phyloP scores from a whole-genome alignment of 2,329 filamentous ascomycete genomes.

The Dothidotthia symphoricarpi region DNA sequence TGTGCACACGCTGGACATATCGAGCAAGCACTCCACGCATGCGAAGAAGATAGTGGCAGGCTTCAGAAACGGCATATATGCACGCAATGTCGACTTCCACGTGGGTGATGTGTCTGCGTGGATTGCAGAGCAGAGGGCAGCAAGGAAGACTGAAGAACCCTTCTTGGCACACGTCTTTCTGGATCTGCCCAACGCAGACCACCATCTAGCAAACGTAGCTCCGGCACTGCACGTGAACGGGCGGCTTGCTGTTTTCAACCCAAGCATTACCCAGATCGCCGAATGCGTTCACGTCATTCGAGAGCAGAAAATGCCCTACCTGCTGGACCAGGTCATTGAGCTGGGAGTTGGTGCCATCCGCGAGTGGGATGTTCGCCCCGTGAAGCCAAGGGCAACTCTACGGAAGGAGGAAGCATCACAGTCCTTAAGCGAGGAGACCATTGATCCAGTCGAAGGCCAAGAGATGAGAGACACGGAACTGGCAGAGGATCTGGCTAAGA shows the following conservation, averaged over 20 bases:
- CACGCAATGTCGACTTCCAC: slow-evolving; percentile 70
- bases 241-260: slow-evolving; percentile 68
- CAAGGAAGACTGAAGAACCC: slow-evolving; percentile 43
- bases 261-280: slow-evolving; percentile 74
- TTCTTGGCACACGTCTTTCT: slow-evolving; percentile 72
- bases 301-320: slow-evolving; percentile 55
- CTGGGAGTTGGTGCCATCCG: slow-evolving; percentile 56
- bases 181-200: slow-evolving; percentile 66
- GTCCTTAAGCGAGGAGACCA: slow-evolving; percentile 7
- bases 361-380: slow-evolving; percentile 63
- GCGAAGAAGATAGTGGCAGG: slow-evolving; percentile 64
- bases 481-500: slow-evolving; percentile 22
- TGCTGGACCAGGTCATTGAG: slow-evolving; percentile 61
- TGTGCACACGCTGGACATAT: slow-evolving; percentile 72
- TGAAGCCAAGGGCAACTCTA: slow-evolving; percentile 41
- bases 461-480: slow-evolving; percentile 31
- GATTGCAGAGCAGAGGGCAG: slow-evolving; percentile 51
- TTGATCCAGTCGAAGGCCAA: slow-evolving; percentile 21
- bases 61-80: slow-evolving; percentile 70
- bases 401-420: slow-evolving; percentile 19
- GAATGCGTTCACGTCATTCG: slow-evolving; percentile 59
- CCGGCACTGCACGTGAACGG: slow-evolving; percentile 64
- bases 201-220: slow-evolving; percentile 52
- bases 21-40: slow-evolving; percentile 59
- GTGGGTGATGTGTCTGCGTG: slow-evolving; percentile 64